phyloP scores from a whole-genome alignment of 805 yeast species.

The Yarrowia deformans region DNA sequence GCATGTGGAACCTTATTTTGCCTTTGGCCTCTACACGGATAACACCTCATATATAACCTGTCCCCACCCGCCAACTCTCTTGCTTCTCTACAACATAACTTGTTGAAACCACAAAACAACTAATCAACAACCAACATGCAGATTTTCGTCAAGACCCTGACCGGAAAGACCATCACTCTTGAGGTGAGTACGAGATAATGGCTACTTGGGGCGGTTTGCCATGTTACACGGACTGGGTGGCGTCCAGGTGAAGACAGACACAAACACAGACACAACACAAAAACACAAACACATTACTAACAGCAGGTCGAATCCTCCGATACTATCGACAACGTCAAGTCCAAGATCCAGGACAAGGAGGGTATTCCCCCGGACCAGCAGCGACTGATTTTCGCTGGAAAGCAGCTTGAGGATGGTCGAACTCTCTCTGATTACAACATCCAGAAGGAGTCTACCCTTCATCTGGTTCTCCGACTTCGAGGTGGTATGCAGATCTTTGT shows the following conservation, averaged over 20 bases:
- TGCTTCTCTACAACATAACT: conserved; percentile 19
- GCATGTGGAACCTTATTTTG: conserved; percentile 10
- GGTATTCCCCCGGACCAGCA: conserved; percentile 98
- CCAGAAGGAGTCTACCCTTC: conserved; percentile 89
- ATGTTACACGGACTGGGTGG: not conserved
- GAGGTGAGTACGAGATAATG: conserved; percentile 57
- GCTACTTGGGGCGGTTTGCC: not conserved
- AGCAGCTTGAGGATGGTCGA: conserved; percentile 94
- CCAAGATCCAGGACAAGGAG: conserved; percentile 95
- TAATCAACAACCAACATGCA: conserved; percentile 54
- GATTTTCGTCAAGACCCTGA: conserved; percentile 82
- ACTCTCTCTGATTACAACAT: conserved; percentile 93
- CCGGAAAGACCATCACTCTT: conserved; percentile 88
- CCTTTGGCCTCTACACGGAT: conserved; percentile 22
- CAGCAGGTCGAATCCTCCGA: conserved; percentile 69
- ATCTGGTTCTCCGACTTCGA: conserved; percentile 84
- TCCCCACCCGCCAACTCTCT: conserved; percentile 25
- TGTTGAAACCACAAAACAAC: conserved; percentile 22
- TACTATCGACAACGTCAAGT: conserved; percentile 92
- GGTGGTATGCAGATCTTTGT: conserved; percentile 95
- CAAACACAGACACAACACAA: not conserved
- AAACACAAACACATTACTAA: conserved; percentile 7
- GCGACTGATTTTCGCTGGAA: conserved; percentile 93
- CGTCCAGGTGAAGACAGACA: conserved; percentile 1
- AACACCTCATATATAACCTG: conserved; percentile 38